phyloP scores from a whole-genome alignment of 225 moss, liverwort and hornwort species.

The Takakia lepidozioides region DNA sequence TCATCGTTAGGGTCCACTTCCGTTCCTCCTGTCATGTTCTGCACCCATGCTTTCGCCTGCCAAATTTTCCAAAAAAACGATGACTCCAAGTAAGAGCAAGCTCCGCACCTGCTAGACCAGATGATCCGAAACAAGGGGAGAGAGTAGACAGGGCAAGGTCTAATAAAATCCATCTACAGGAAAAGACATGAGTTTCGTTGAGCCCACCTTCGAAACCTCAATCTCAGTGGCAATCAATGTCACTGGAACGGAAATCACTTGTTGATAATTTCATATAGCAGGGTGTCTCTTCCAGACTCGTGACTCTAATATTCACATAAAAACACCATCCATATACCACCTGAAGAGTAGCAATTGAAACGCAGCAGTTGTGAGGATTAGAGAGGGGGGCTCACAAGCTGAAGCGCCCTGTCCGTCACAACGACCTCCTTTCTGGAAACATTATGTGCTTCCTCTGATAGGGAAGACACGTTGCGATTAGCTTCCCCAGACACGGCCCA shows the following conservation, averaged over 20 bases:
- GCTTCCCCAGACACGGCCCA: too few species aligned
- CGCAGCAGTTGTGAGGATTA: background rate
- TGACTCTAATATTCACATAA: background rate
- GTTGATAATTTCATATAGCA: too few species aligned
- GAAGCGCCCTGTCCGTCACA: constrained; percentile 24
- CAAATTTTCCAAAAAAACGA: background rate
- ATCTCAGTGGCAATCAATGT: too few species aligned
- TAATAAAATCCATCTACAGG: too few species aligned
- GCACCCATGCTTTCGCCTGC: constrained; percentile 23
- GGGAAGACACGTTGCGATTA: too few species aligned
- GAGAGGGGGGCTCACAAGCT: constrained; percentile 11
- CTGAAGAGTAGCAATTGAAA: background rate
- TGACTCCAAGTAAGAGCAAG: background rate
- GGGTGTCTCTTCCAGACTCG: background rate
- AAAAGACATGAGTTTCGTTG: too few species aligned
- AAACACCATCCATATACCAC: background rate
- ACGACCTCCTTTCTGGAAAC: constrained; percentile 16
- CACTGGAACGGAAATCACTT: too few species aligned
- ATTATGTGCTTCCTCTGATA: too few species aligned
- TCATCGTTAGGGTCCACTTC: constrained; percentile 16
- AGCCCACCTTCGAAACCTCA: too few species aligned
- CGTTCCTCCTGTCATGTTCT: constrained; percentile 18
- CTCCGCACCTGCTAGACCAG: background rate
- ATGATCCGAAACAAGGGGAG: background rate
- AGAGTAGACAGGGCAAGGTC: background rate